phyloP scores from a whole-genome alignment of 2,329 filamentous ascomycete genomes.

The Chrysosporium keratinophilum region DNA sequence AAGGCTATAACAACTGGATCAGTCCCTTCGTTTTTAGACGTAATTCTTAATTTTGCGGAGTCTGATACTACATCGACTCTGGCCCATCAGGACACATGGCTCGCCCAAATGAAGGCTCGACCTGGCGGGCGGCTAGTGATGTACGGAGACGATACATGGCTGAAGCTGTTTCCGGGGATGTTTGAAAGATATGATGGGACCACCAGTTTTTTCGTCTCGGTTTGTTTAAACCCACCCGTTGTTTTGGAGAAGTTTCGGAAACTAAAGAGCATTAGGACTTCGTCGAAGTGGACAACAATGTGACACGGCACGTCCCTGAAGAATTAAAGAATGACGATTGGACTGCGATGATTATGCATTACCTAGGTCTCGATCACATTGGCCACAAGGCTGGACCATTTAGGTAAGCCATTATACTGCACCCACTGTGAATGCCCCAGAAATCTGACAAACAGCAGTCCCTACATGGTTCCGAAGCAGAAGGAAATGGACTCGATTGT shows the following conservation, averaged over 20 bases:
- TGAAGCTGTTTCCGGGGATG: constrained; percentile 84
- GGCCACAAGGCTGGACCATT: constrained; percentile 88
- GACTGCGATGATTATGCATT: constrained; percentile 90
- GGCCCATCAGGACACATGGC: constrained; percentile 85
- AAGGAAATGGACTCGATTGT: constrained; percentile 85
- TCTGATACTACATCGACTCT: constrained; percentile 83
- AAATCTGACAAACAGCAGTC: constrained; percentile 41
- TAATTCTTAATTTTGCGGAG: constrained; percentile 93
- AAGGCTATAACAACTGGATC: constrained; percentile 97
- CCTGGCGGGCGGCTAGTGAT: constrained; percentile 66
- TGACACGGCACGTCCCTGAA: constrained; percentile 73
- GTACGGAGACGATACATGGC: constrained; percentile 97
- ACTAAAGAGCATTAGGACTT: constrained; percentile 57
- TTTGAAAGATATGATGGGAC: constrained; percentile 87
- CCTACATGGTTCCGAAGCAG: constrained; percentile 89
- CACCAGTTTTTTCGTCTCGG: constrained; percentile 94
- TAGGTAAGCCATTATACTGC: constrained; percentile 44
- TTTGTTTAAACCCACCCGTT: constrained; percentile 38
- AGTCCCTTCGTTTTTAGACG: constrained; percentile 94
- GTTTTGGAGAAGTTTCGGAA: neutral
- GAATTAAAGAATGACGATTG: constrained; percentile 73
- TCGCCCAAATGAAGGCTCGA: constrained; percentile 77
- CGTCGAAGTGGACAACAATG: constrained; percentile 94
- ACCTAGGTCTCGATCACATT: constrained; percentile 91
- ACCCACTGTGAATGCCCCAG: neutral